Base-by-base conservation (phyloP, 345 rosid genomes). In the Acer saccharum region DNA sequence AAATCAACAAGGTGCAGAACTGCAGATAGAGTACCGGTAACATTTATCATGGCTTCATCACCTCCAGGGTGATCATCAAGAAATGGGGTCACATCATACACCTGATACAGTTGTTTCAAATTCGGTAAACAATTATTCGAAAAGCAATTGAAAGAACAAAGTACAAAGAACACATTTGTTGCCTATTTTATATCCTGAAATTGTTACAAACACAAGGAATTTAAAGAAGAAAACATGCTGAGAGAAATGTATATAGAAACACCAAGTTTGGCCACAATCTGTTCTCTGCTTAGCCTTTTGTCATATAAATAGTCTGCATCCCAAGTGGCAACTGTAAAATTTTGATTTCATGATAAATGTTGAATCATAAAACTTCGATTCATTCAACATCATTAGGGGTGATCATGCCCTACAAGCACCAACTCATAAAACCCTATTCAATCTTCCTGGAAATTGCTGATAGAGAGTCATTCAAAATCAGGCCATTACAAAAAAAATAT, bases 51-150 rank as follows among this genome's bases (percentile, higher is more conserved):
- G 66, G 91, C 88, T 75, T 91, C 89, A 79, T 89, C 98, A 66
- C 98, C 98, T 43, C 95, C 95, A 41, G 94, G 95, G 83, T 93
- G 98, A 69, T 95, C 98, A 10, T 90, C 95, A 63, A 95, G 87
- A 84, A 90, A 95, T 57, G 76, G 63, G 55, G 94, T 90, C n/a
- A 95, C 86, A 78, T 95, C 91, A 81, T 92, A 95, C 20, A 93
- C 98, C 98, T 95, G 85, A 79, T 61, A 25, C 7, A 57, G 43
- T 16, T 14, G n/a, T 65, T 74, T 61, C 41, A 43, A 29, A 61
- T 25, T 73, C 14, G n/a, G 46, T 41, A 4, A 5, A n/a, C 16
- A 21, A 41, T 72, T 5, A 20, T 39, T 29, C n/a, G 32, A 52
- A 70, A 17, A 10, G 8, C 2, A 70, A 10, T 52, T 16, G n/a